Conservation (phyloP, 208 protist species). For the Trypanosoma theileri region DNA sequence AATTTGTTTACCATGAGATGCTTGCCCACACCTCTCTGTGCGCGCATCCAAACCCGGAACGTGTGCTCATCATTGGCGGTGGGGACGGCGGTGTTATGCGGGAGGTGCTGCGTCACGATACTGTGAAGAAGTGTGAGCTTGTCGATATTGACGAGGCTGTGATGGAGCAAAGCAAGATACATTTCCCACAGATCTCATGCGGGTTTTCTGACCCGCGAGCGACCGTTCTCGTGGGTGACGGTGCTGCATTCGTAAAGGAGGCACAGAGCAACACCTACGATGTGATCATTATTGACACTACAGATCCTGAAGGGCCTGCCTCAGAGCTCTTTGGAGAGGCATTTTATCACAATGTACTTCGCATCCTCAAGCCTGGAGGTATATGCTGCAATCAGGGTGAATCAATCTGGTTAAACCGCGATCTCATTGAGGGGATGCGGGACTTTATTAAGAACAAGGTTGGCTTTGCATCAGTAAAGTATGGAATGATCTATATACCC, state of each 20-base stretch:
- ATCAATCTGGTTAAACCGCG: constrained; percentile 92
- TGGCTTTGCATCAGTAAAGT: constrained; percentile 85
- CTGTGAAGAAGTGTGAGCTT: constrained; percentile 90
- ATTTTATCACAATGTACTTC: constrained; percentile 83
- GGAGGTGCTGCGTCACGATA: constrained; percentile 94
- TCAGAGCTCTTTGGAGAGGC: constrained; percentile 83
- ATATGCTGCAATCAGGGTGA: constrained; percentile 91
- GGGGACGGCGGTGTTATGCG: constrained; percentile 97
- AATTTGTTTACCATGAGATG: constrained; percentile 99
- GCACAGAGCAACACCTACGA: constrained; percentile 85
- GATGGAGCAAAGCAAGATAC: constrained; percentile 80
- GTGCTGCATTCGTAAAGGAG: constrained; percentile 77
- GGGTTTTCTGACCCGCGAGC: constrained; percentile 73
- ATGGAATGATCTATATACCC: constrained; percentile 92
- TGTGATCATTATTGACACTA: constrained; percentile 95
- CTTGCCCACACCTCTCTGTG: constrained; percentile 94
- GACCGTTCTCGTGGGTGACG: constrained; percentile 81
- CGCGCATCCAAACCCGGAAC: constrained; percentile 85
- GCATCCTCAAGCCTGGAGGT: constrained; percentile 78
- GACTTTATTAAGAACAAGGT: constrained; percentile 74
- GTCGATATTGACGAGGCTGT: constrained; percentile 97
- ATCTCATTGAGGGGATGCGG: constrained; percentile 90
- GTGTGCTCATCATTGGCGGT: constrained; percentile 97
- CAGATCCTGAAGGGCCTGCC: constrained; percentile 91
- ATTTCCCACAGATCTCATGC: constrained; percentile 85